These are phyloP conservation scores for Cladophialophora carrionii DNA, from an alignment of 2,329 filamentous ascomycete genomes.

Conservation along the genomic window DNA sequence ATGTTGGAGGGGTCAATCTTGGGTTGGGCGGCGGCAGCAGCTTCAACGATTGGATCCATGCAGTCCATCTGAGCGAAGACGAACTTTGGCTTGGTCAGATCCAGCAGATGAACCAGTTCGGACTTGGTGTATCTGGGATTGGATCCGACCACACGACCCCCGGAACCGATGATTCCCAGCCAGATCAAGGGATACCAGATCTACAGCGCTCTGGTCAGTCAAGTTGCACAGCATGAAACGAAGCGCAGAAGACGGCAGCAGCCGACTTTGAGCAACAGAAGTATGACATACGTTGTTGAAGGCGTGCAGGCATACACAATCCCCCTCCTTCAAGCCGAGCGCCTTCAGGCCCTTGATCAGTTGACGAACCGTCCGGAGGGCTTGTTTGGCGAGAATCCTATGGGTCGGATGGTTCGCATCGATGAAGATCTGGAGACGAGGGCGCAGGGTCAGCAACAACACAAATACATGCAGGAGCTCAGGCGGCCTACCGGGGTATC, in stretches of 20 bases:
- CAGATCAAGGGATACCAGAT: conserved; percentile 48
- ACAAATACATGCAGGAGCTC: neutral
- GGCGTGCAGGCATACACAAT: conserved; percentile 50
- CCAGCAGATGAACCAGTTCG: conserved; percentile 55
- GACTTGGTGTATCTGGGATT: conserved; percentile 54
- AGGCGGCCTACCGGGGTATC: conserved; percentile 41
- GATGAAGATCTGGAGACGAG: conserved; percentile 44
- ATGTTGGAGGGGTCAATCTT: conserved; percentile 40
- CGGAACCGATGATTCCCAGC: conserved; percentile 51
- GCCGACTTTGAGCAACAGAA: conserved; percentile 37
- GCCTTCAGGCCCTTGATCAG: conserved; percentile 49
- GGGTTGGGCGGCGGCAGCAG: conserved; percentile 42
- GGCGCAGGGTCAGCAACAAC: conserved; percentile 9
- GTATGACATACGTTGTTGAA: conserved; percentile 47
- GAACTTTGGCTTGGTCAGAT: conserved; percentile 50
- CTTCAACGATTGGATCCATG: conserved; percentile 45
- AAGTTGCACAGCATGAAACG: conserved; percentile 29
- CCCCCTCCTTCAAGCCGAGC: conserved; percentile 46
- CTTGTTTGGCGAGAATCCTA: conserved; percentile 45
- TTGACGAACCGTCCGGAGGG: conserved; percentile 44
- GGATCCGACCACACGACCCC: conserved; percentile 56
- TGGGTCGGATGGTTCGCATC: conserved; percentile 48
- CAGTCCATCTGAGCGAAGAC: conserved; percentile 51
- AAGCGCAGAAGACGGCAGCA: conserved; percentile 25
- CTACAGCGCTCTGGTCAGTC: conserved; percentile 35